Percentiles rank a stretch among this genome's conserved stretches.
phyloP scores from a whole-genome alignment of 257 asterid genomes.

The Solanum acaule region DNA sequence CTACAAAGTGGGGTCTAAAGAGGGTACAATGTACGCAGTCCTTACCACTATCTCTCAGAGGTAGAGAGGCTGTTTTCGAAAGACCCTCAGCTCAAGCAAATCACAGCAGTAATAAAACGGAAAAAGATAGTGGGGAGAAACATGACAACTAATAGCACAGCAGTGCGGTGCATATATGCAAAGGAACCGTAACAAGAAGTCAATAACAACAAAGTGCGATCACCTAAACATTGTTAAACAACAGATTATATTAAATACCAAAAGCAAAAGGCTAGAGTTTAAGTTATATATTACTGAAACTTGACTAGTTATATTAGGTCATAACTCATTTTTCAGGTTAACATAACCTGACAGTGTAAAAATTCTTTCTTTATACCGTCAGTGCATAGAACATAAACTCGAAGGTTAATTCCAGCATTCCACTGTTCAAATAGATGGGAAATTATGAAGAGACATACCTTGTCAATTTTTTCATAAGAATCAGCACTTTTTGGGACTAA shows the following conservation, averaged over 20 bases:
- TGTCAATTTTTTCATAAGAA: conserved; percentile 66
- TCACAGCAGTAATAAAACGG: not conserved
- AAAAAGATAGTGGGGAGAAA: not conserved
- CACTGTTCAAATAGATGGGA: not conserved
- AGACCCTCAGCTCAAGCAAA: not conserved
- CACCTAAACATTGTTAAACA: not conserved
- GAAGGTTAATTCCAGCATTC: not conserved
- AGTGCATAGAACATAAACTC: not conserved
- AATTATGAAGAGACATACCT: conserved; percentile 28
- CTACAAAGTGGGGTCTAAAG: not conserved
- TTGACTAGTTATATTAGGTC: not conserved
- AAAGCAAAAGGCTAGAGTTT: not conserved
- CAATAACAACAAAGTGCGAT: not conserved
- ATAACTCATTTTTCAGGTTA: not conserved
- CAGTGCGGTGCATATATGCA: not conserved
- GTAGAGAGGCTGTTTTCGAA: no score
- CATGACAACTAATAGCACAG: not conserved
- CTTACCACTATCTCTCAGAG: not conserved
- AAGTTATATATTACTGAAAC: not conserved
- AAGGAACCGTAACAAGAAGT: not conserved
- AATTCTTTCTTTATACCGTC: not conserved
- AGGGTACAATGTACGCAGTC: not conserved
- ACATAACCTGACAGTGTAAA: not conserved
- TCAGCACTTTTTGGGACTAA: conserved; percentile 76
- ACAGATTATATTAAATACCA: not conserved